Percentiles rank a stretch among this genome's conserved stretches.
These are phyloP conservation scores for Debaryomycetaceae sp. DNA, from an alignment of 1,139 yeast species.

Conservation along the genomic window DNA sequence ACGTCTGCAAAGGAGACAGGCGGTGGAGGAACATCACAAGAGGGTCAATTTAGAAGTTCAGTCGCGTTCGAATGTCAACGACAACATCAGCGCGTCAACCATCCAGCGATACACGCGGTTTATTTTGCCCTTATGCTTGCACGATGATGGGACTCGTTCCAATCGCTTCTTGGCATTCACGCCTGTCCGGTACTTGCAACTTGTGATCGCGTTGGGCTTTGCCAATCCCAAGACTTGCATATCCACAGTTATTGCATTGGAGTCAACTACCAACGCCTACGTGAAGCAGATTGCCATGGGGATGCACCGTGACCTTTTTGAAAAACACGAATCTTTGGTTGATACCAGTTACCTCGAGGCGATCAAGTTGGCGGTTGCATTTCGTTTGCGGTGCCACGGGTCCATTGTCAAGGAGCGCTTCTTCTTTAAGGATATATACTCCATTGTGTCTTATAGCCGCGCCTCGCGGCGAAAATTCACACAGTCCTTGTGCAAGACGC, in stretches of 20 bases:
- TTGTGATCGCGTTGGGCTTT: constrained; percentile 59
- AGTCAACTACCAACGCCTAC: constrained; percentile 45
- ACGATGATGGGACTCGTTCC: constrained; percentile 31
- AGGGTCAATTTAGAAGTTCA: constrained; percentile 46
- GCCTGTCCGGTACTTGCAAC: constrained; percentile 51
- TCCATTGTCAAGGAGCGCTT: constrained; percentile 15
- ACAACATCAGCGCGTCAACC: constrained; percentile 69
- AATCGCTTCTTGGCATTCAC: constrained; percentile 42
- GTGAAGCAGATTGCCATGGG: constrained; percentile 46
- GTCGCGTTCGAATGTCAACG: constrained; percentile 43
- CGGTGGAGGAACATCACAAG: constrained; percentile 18
- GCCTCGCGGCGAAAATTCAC: constrained; percentile 46
- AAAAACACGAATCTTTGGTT: constrained; percentile 66
- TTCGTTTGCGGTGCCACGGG: constrained; percentile 27
- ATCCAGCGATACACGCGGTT: constrained; percentile 56
- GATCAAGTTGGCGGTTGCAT: constrained; percentile 48
- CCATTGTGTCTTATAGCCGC: constrained; percentile 30
- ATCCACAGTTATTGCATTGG: constrained; percentile 66
- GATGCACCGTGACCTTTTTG: constrained; percentile 53
- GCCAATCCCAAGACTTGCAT: constrained; percentile 70
- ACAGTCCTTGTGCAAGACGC: constrained; percentile 21
- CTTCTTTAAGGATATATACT: constrained; percentile 31
- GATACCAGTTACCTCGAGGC: constrained; percentile 66
- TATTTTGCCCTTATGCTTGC: constrained; percentile 46
- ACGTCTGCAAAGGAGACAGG: constrained; percentile 33